Conservation (phyloP, 768 basidiomycete genomes). For the Psilocybe azurescens region DNA sequence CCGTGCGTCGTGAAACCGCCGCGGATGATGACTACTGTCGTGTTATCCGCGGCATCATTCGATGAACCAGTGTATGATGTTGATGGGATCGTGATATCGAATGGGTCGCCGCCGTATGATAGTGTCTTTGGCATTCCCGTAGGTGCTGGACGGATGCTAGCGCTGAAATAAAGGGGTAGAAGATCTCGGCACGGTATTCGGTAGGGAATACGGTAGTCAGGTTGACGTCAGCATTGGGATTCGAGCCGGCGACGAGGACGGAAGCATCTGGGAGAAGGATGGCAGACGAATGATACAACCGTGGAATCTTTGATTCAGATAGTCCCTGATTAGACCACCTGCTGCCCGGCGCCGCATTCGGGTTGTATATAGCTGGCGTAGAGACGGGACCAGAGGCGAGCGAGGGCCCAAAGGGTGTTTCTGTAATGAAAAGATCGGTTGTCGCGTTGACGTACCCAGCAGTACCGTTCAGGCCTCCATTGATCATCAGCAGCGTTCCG, state of each 20-base stretch:
- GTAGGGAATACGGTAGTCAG: slow-evolving; percentile 64
- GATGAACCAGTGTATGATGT: slow-evolving; percentile 71
- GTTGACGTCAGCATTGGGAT: slow-evolving; percentile 88
- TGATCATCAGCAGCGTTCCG: slow-evolving; percentile 74
- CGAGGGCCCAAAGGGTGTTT: slow-evolving; percentile 63
- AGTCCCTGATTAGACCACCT: slow-evolving; percentile 78
- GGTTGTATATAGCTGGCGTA: slow-evolving; percentile 82
- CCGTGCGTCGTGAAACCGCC: slow-evolving; percentile 84
- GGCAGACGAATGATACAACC: slow-evolving; percentile 91
- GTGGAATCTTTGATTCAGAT: slow-evolving; percentile 62
- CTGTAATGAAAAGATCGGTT: slow-evolving; percentile 56
- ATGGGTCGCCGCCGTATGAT: slow-evolving; percentile 82
- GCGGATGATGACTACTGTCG: slow-evolving; percentile 77
- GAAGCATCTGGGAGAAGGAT: slow-evolving; percentile 85
- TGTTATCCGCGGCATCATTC: slow-evolving; percentile 72
- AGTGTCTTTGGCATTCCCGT: slow-evolving; percentile 71
- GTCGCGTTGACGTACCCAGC: slow-evolving; percentile 65
- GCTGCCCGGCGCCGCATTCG: slow-evolving; percentile 65
- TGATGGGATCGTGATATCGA: slow-evolving; percentile 73
- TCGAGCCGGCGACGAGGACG: slow-evolving; percentile 87
- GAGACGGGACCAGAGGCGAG: slow-evolving; percentile 80
- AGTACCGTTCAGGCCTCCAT: slow-evolving; percentile 84
- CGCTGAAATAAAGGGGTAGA: slow-evolving; percentile 87
- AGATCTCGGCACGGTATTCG: slow-evolving; percentile 81
- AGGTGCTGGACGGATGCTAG: slow-evolving; percentile 68